Evolutionary conservation across 371 early-diverging fungal species (phyloP), one percentile per base, ranked within the genome.

Genomic region (Sanchytrium tribonematis): DNA sequence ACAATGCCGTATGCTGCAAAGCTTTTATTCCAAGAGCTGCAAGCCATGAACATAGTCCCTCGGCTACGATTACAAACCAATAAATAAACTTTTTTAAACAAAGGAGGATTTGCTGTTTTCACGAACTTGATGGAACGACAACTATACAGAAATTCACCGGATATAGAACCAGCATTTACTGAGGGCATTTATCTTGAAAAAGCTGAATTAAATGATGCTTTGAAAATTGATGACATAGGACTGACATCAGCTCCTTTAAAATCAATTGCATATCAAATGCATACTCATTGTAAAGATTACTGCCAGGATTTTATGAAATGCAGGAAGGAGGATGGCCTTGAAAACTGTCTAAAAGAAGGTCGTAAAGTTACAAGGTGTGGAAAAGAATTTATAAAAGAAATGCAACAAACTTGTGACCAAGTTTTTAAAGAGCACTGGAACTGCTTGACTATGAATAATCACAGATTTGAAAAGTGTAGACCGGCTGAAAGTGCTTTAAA

Each of bases 291-390:
- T 85, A 85, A 88, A 77, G 85, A 84, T 70, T 92, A 88, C 81
- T 87, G 84, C 73, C 91, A 93, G 72, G 96, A 96, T 76, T 96
- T 87, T 75, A 90, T 96, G 89, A 83, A 89, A 68, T 94, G 96
- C 83, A 96, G 93, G 81, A 79, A 82, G 73, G 91, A 92, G 74
- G 86, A 82, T 78, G 81, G 82, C 72, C 86, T 92, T 74, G 80
- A 82, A 71, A 87, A 88, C 73, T 96, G 94, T 75, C 78, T 93
- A 71, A 82, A 83, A 78, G 94, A 93, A 73, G 96, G 96, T 22
- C 84, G 93, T 73, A 88, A 88, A 73, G 94, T 93, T 72, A 96
- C 94, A 31, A 87, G 94, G 28, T 96, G 96, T 75, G 89, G 89
- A 30, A 81, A 89, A 73, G 88, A 91, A 71, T 75, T 90, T 66